Conservation (phyloP, 768 basidiomycete species). For the Termitomyces sp. region DNA sequence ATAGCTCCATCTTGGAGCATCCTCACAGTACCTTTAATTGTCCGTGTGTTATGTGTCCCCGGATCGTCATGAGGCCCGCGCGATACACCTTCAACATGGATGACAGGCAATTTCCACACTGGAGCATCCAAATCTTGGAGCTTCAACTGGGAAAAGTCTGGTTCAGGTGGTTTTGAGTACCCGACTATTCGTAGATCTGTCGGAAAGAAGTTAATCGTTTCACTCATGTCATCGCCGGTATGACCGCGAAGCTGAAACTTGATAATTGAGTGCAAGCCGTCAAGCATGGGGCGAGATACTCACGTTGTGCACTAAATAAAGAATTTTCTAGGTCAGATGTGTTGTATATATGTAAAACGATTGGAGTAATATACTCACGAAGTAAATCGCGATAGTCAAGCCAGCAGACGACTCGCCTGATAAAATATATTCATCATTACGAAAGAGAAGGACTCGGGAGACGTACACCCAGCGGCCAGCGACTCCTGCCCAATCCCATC, state of each 20-base stretch:
- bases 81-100: conserved; percentile 46
- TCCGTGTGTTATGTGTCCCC: conserved; percentile 27
- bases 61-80: conserved; percentile 34
- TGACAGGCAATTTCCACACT: conserved; percentile 41
- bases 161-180: conserved; percentile 28
- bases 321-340: neutral
- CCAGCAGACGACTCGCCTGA: conserved; percentile 56
- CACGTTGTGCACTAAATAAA: conserved; percentile 39
- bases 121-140: conserved; percentile 15
- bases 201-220: conserved; percentile 53
- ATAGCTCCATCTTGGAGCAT: conserved; percentile 47
- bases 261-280: neutral
- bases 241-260: conserved; percentile 17
- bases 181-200: conserved; percentile 40
- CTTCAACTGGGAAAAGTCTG: conserved; percentile 20
- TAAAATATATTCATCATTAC: neutral
- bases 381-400: conserved; percentile 54
- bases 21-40: conserved; percentile 39
- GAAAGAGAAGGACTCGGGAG: neutral
- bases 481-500: conserved; percentile 62
- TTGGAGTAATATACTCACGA: conserved; percentile 29
- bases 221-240: conserved; percentile 25
- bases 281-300: neutral
- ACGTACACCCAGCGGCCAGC: conserved; percentile 52
- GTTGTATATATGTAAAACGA: neutral